These are phyloP conservation scores for Claviceps spartinae DNA, from an alignment of 2,329 filamentous ascomycete genomes.

Conservation along the genomic window DNA sequence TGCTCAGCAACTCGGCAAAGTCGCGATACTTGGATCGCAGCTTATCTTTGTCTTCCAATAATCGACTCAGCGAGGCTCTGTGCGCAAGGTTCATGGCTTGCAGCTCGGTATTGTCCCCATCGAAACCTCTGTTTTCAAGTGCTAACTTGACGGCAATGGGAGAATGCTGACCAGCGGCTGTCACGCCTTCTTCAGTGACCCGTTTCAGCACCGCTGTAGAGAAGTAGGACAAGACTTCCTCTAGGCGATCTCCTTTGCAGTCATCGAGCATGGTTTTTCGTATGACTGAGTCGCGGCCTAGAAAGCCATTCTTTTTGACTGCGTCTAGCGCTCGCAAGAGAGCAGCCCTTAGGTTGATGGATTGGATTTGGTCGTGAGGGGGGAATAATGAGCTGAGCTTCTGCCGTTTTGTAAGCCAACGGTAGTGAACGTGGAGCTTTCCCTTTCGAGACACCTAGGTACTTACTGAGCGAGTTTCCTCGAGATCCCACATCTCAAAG, in stretches of 20 bases:
- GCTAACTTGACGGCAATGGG: conserved; percentile 42
- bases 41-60: conserved; percentile 46
- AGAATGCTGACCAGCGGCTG: conserved; percentile 25
- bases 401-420: conserved; percentile 26
- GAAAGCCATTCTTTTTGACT: conserved; percentile 71
- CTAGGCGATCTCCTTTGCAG: conserved; percentile 81
- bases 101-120: conserved; percentile 40
- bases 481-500: conserved; percentile 70
- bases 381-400: conserved; percentile 88
- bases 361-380: conserved; percentile 78
- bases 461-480: conserved; percentile 58
- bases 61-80: conserved; percentile 47
- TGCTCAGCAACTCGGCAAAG: conserved; percentile 50
- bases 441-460: conserved; percentile 8
- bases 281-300: conserved; percentile 67
- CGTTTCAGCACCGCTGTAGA: conserved; percentile 73
- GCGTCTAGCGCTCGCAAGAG: conserved; percentile 71
- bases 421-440: neutral
- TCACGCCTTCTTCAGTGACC: conserved; percentile 32
- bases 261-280: conserved; percentile 96
- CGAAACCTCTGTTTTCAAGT: conserved; percentile 45
- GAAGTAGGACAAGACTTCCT: conserved; percentile 73
- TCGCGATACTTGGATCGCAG: conserved; percentile 44
- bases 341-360: conserved; percentile 74
- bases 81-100: conserved; percentile 60